Evolutionary conservation across 1,284 basidiomycete genomes (phyloP).

Genomic region (Pseudozyma hubeiensis): DNA sequence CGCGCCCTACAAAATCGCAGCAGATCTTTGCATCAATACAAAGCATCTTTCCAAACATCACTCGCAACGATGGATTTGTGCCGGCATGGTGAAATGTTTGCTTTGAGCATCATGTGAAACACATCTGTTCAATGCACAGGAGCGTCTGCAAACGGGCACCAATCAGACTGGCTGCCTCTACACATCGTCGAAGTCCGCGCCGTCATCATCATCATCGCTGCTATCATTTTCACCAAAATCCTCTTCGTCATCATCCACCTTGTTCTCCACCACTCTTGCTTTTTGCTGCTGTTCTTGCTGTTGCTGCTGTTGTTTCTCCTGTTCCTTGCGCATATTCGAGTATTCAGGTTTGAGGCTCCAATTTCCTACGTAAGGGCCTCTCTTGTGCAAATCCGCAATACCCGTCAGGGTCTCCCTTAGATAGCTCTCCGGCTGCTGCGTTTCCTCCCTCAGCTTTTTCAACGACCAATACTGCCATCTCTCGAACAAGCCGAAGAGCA

Average conservation of each 20-base stretch:
- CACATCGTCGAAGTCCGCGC: slow-evolving; percentile 43
- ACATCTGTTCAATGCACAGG: no score
- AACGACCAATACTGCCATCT: slow-evolving; percentile 85
- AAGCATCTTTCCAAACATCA: neutral
- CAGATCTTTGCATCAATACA: neutral
- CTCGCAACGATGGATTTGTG: no score
- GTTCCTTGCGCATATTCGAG: slow-evolving; percentile 18
- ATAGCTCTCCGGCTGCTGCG: slow-evolving; percentile 90
- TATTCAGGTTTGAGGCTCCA: slow-evolving; percentile 69
- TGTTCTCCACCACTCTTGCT: neutral
- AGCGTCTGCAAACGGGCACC: no score
- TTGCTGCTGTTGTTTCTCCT: slow-evolving; percentile 18
- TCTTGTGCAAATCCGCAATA: slow-evolving; percentile 83
- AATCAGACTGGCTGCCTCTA: no score
- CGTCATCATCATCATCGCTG: slow-evolving; percentile 19
- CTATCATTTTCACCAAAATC: slow-evolving; percentile 43
- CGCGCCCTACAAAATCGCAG: no score
- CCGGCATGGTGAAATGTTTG: no score
- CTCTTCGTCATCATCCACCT: slow-evolving; percentile 25
- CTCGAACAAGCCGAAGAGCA: slow-evolving; percentile 83
- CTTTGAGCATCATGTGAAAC: neutral
- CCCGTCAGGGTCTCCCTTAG: slow-evolving; percentile 86
- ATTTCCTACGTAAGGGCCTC: slow-evolving; percentile 74
- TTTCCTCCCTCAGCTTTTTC: slow-evolving; percentile 80
- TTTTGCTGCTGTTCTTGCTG: slow-evolving; percentile 12